These are phyloP conservation scores for Filosporella fistucella DNA, from an alignment of 495 filamentous ascomycete genomes.

Conservation along the genomic window DNA sequence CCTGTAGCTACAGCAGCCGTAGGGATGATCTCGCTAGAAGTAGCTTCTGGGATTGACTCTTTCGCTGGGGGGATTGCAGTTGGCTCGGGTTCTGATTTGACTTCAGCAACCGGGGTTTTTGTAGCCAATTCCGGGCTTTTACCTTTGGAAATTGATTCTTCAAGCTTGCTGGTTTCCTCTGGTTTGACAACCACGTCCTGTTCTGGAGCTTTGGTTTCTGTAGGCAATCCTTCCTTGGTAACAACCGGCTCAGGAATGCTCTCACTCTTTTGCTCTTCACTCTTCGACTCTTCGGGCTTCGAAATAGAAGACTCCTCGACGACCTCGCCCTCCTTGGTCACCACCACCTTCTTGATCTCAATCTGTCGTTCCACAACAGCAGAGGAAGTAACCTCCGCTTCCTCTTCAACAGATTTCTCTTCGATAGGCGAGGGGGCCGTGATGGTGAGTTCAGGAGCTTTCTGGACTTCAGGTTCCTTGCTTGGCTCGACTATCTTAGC, in stretches of 20 bases:
- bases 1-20: not conserved
- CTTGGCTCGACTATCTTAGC: too few species aligned
- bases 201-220: not conserved
- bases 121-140: too few species aligned
- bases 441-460: too few species aligned
- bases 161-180: not conserved
- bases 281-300: not conserved
- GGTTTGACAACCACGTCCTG: not conserved
- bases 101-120: too few species aligned
- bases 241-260: not conserved
- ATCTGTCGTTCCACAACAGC: too few species aligned
- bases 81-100: not conserved
- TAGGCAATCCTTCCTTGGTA: not conserved
- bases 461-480: too few species aligned
- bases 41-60: not conserved
- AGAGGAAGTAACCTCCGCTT: too few species aligned
- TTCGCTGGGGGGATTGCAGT: not conserved
- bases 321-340: too few species aligned
- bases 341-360: too few species aligned
- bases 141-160: not conserved
- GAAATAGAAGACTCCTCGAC: too few species aligned
- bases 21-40: not conserved
- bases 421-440: too few species aligned
- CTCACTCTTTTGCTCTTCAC: not conserved
- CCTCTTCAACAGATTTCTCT: too few species aligned